Evolutionary conservation across 2,329 filamentous ascomycete genomes (phyloP), one percentile per base, ranked within the genome.

Genomic region (Alternaria longipes): DNA sequence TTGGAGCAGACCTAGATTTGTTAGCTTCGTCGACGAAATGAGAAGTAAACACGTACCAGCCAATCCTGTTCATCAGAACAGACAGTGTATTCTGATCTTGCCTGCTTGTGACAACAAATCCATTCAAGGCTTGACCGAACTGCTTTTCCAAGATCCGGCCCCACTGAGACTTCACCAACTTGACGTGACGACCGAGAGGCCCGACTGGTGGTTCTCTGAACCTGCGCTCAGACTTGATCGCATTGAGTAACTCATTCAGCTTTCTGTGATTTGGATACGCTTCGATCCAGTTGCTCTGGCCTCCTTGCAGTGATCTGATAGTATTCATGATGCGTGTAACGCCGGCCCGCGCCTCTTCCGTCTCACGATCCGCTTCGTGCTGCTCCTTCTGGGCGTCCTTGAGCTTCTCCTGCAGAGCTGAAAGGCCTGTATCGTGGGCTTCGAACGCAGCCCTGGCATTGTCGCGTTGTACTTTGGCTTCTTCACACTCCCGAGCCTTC

Each of bases 61-160:
- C 58, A 32, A 22, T 26, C 41, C 42, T 57, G 26, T 85, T 85
- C 84, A 97, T 91, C 66, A 96, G 79, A 3, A 77, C 76, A 16
- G 83, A 85, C 4, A 99, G 82, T 7, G 87, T 84, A n/a, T 84
- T 84, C 74, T 92, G 89, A 74, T 99, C 95, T 12, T 83, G 79
- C 71, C 91, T 92, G 76, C 84, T 92, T 6, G 87, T 89, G 42
- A 97, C 94, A 52, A 97, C 86, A 73, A 98, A 99, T 1, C 87
- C 89, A 63, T 88, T 90, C 32, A 98, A 81, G 0, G 81, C 83
- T 4, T 78, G 79, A n/a, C 92, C 92, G 46, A 97, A 85, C 1
- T 87, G 87, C 64, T 86, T 90, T 75, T 99, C 95, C 14, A 99
- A 78, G 44, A 97, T 88, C 0, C 87, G 86, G 1, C 90, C 91